Evolutionary conservation across 177 flowering plant genomes (phyloP).

Genomic region (Vitis hybrid): DNA sequence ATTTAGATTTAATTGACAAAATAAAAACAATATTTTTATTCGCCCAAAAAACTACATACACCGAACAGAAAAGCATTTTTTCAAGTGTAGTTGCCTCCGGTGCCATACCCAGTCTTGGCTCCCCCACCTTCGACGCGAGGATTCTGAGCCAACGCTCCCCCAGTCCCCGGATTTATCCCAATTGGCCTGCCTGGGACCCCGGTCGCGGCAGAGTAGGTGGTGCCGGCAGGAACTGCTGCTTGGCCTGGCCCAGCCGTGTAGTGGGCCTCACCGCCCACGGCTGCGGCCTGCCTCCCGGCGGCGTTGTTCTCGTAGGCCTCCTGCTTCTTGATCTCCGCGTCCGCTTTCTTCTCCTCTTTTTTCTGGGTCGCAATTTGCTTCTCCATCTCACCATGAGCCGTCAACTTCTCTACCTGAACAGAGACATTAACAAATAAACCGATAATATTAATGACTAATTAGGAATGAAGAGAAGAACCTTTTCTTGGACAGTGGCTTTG

Average conservation of each 20-base stretch:
- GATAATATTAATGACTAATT: too few species aligned
- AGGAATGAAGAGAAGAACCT: background rate
- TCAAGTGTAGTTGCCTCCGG: too few species aligned
- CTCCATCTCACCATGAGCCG: slow-evolving; percentile 12
- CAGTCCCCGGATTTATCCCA: slow-evolving; percentile 32
- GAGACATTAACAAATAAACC: background rate
- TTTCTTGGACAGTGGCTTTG: slow-evolving; percentile 15
- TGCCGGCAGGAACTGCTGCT: background rate
- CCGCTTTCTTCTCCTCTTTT: slow-evolving; percentile 10
- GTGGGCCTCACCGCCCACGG: too few species aligned
- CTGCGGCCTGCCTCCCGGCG: background rate
- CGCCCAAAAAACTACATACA: too few species aligned
- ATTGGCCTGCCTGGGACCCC: slow-evolving; percentile 13
- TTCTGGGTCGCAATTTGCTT: slow-evolving; percentile 24
- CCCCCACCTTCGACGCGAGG: slow-evolving; percentile 4
- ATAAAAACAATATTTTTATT: too few species aligned
- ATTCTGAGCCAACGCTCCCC: slow-evolving; percentile 25
- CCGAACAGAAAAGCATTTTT: too few species aligned
- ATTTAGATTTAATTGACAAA: too few species aligned
- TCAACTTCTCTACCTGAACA: slow-evolving; percentile 18
- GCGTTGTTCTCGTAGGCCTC: slow-evolving; percentile 16
- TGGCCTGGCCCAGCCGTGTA: background rate
- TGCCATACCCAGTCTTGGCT: too few species aligned
- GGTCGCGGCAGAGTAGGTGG: slow-evolving; percentile 13
- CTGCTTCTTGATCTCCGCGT: slow-evolving; percentile 30